These are phyloP conservation scores for Rasamsonia emersonii DNA, from an alignment of 2,329 filamentous ascomycete species.

Conservation along the genomic window DNA sequence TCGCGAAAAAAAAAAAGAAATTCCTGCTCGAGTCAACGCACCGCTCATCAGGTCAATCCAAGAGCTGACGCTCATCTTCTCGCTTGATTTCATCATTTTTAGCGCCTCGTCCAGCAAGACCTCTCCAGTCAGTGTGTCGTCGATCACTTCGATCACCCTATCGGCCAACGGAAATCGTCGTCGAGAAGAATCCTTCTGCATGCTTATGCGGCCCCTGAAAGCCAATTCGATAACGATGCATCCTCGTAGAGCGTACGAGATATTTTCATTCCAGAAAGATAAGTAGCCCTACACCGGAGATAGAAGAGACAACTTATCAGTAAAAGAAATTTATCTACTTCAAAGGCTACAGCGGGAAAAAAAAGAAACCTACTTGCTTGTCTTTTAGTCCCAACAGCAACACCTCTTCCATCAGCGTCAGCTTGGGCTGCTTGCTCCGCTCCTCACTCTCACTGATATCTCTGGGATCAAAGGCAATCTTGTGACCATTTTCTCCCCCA, in stretches of 20 bases:
- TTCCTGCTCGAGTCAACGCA: conserved; percentile 37
- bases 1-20: conserved; percentile 4
- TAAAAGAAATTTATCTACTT: background rate
- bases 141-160: conserved; percentile 90
- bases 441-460: conserved; percentile 97
- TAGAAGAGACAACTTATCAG: too few species aligned
- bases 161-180: conserved; percentile 89
- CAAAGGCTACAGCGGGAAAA: too few species aligned
- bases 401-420: conserved; percentile 98
- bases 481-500: conserved; percentile 85
- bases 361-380: conserved; percentile 66
- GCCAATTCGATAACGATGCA: conserved; percentile 98
- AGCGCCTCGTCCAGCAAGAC: conserved; percentile 93
- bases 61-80: conserved; percentile 98
- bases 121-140: conserved; percentile 92
- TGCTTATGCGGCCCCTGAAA: conserved; percentile 90
- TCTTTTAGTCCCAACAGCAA: conserved; percentile 92
- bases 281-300: conserved; percentile 68
- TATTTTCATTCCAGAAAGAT: conserved; percentile 99
- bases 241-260: conserved; percentile 91
- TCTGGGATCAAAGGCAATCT: conserved; percentile 93
- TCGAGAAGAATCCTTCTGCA: conserved; percentile 92
- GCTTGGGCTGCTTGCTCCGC: conserved; percentile 92
- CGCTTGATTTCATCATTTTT: conserved; percentile 99
- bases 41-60: conserved; percentile 99